Percentiles rank a stretch among this genome's conserved stretches.
These are phyloP conservation scores for Xylaria scruposa DNA, from an alignment of 495 filamentous ascomycete species.

Conservation along the genomic window DNA sequence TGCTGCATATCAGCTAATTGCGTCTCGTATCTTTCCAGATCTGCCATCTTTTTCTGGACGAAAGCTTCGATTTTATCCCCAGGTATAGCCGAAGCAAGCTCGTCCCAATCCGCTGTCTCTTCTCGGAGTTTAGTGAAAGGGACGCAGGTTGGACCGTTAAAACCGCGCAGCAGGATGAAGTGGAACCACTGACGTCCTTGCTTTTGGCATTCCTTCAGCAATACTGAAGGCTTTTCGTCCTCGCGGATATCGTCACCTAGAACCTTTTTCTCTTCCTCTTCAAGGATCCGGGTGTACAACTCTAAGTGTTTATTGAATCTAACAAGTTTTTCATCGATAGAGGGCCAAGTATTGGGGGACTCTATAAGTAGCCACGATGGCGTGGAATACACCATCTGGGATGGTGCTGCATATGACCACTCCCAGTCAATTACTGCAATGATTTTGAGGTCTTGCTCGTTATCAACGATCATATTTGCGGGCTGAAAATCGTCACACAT, in stretches of 20 bases:
- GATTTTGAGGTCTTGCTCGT: neutral
- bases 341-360: conserved; percentile 24
- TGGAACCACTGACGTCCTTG: conserved; percentile 27
- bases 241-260: conserved; percentile 7
- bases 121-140: conserved; percentile 22
- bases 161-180: conserved; percentile 25
- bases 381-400: conserved; percentile 29
- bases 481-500: neutral
- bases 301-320: conserved; percentile 25
- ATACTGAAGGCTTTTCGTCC: conserved; percentile 20
- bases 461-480: neutral
- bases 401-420: conserved; percentile 35
- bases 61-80: conserved; percentile 27
- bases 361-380: conserved; percentile 34
- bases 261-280: conserved; percentile 25
- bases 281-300: conserved; percentile 21
- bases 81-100: conserved; percentile 25
- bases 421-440: conserved; percentile 35
- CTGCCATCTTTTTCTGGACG: conserved; percentile 25
- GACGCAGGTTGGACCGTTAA: conserved; percentile 17
- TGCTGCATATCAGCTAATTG: conserved; percentile 11
- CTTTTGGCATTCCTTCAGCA: conserved; percentile 21
- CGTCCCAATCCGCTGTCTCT: conserved; percentile 26
- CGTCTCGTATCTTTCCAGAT: conserved; percentile 15
- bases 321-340: conserved; percentile 26